Evolutionary conservation across 1,284 basidiomycete genomes (phyloP), one percentile per base, ranked within the genome.

Genomic region (Caloboletus inedulis): DNA sequence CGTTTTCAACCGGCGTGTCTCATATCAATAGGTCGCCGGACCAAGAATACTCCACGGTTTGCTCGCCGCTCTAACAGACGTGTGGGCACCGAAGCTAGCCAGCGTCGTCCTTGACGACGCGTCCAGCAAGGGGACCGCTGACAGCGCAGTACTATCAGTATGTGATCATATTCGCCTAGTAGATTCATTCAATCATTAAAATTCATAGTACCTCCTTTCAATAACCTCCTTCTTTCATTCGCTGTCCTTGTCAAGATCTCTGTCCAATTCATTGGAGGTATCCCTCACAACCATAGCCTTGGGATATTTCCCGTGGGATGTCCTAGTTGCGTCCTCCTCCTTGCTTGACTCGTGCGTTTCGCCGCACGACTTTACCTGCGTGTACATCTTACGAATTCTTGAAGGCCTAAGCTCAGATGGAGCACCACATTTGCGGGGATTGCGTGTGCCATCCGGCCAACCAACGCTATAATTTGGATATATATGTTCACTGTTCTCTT

Each of bases 251-350:
- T 89, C 93, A 5, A 81, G 97, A 19, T 92, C 94, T 0, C 76
- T 99, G 35, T 96, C 94, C 14, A 99, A 98, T 66, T 95, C 94
- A 6, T 73, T 94, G 19, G 97, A 99, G 67, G 94, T 94, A 0
- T 84, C 91, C 0, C 70, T 99, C 37, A 91, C 89, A 0, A 85
- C 85, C 0, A 72, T 89, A 34, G 94, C 94, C 0, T 77, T 98
- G 46, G 77, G 76, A 23, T 82, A 81, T 65, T 98, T 91, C 73
- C 94, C 87, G 1, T 90, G 86, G 87, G 72, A 80, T 54, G 56
- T 71, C 12, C 66, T 66, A 48, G 48, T 44, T n/a, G 40, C 36
- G 13, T 51, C 54, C 18, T 54, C 67, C 13, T 48, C 59, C 48
- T 27, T 59, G 34, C 49, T 52, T 33, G 57, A 69, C 41, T 27